These are phyloP conservation scores for Cladophialophora bantiana DNA, from an alignment of 2,329 filamentous ascomycete species.

Conservation along the genomic window DNA sequence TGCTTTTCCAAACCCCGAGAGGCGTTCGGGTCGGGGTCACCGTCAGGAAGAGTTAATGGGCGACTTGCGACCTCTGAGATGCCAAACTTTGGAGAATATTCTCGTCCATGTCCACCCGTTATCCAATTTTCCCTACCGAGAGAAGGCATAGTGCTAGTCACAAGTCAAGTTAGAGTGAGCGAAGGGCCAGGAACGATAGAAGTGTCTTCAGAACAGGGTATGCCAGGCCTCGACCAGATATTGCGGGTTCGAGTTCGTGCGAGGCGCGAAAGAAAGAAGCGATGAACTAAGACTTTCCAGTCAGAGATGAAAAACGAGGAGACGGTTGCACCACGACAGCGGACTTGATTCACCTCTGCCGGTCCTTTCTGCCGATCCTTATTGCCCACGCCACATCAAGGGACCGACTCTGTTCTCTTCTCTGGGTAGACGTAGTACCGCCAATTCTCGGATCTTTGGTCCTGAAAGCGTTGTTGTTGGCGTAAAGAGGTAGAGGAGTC, in stretches of 20 bases:
- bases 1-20: slow-evolving; percentile 3
- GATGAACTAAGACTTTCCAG: background rate
- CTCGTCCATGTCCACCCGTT: background rate
- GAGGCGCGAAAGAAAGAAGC: background rate
- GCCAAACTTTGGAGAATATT: background rate
- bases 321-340: background rate
- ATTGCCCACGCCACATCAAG: background rate
- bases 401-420: background rate
- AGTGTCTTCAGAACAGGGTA: background rate
- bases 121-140: too few species aligned
- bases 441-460: background rate
- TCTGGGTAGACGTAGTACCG: background rate
- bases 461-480: background rate
- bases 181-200: background rate
- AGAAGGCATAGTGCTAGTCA: background rate
- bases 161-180: background rate
- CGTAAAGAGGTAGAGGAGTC: background rate
- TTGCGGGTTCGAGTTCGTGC: background rate
- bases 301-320: background rate
- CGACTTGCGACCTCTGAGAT: background rate
- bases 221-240: background rate
- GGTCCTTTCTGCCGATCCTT: background rate
- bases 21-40: slow-evolving; percentile 12
- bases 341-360: background rate
- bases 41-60: background rate